A percentile compares a stretch with the other conserved stretches of the same genome.
phyloP scores from a whole-genome alignment of 164 flowering plant genomes.

The Warburgia ugandensis region DNA sequence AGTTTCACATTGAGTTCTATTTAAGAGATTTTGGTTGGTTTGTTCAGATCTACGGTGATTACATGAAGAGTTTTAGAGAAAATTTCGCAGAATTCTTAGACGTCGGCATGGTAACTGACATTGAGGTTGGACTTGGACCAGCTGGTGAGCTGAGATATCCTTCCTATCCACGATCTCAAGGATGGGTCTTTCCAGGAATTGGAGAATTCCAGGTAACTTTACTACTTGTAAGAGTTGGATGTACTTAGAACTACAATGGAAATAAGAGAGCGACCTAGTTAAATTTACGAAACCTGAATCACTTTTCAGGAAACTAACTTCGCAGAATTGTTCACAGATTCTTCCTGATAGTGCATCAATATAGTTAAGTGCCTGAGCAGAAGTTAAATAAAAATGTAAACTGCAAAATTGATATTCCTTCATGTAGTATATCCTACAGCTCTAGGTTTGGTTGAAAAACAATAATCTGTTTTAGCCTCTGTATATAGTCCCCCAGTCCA shows the following conservation, averaged over 20 bases:
- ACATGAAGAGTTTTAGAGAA: slow-evolving; percentile 83
- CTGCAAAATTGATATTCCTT: not conserved
- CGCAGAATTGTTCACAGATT: no score
- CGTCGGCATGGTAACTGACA: slow-evolving; percentile 49
- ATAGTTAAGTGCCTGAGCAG: no score
- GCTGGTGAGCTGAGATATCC: slow-evolving; percentile 94
- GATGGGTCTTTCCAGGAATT: slow-evolving; percentile 86
- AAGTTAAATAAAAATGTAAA: no score
- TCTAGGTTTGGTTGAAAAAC: not conserved
- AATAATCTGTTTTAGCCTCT: no score
- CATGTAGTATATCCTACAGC: not conserved
- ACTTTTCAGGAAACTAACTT: no score
- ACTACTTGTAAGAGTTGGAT: no score
- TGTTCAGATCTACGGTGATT: slow-evolving; percentile 68
- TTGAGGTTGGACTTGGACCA: slow-evolving; percentile 91
- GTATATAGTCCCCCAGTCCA: no score
- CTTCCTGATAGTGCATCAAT: no score
- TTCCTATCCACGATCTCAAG: slow-evolving; percentile 62
- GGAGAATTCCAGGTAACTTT: slow-evolving; percentile 94
- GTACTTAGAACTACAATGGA: no score
- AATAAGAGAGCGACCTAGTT: no score
- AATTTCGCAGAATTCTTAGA: slow-evolving; percentile 65
- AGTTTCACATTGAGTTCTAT: no score
- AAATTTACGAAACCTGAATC: no score
- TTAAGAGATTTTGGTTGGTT: not conserved